These are phyloP conservation scores for Solanum hybrid DNA, from an alignment of 305 asterid genomes.

Conservation along the genomic window DNA sequence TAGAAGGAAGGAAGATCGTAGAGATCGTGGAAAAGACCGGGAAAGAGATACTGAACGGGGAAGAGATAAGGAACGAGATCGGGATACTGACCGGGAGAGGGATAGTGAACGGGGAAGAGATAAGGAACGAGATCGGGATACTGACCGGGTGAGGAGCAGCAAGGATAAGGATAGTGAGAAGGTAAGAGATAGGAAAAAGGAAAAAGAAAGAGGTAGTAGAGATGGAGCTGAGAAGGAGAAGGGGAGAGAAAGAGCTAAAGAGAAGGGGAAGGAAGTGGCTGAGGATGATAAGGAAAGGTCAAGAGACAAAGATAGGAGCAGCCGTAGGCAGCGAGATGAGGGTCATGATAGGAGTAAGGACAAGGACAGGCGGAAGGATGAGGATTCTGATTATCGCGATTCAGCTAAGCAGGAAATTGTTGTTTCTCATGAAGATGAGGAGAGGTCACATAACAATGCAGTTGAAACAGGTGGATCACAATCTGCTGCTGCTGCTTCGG, in stretches of 20 bases:
- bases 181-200: slow-evolving; percentile 56
- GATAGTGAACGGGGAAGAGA: slow-evolving; percentile 47
- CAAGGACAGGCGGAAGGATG: slow-evolving; percentile 37
- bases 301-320: slow-evolving; percentile 26
- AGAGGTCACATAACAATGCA: slow-evolving; percentile 26
- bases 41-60: slow-evolving; percentile 50
- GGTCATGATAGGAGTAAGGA: slow-evolving; percentile 42
- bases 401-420: slow-evolving; percentile 22
- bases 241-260: slow-evolving; percentile 6
- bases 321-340: slow-evolving; percentile 53
- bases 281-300: slow-evolving; percentile 22
- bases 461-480: slow-evolving; percentile 25
- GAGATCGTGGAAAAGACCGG: slow-evolving; percentile 42
- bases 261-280: slow-evolving; percentile 10
- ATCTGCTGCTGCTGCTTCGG: slow-evolving; percentile 24
- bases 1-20: slow-evolving; percentile 63
- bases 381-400: slow-evolving; percentile 21
- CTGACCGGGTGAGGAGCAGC: slow-evolving; percentile 27
- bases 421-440: slow-evolving; percentile 27
- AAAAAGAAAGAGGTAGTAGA: slow-evolving; percentile 39
- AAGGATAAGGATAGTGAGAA: slow-evolving; percentile 50
- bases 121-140: slow-evolving; percentile 46
- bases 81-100: slow-evolving; percentile 43
- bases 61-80: slow-evolving; percentile 44
- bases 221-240: slow-evolving; percentile 12